Evolutionary conservation across 768 basidiomycete species (phyloP), one percentile per base, ranked within the genome.

Genomic region (Collybia mongolica): DNA sequence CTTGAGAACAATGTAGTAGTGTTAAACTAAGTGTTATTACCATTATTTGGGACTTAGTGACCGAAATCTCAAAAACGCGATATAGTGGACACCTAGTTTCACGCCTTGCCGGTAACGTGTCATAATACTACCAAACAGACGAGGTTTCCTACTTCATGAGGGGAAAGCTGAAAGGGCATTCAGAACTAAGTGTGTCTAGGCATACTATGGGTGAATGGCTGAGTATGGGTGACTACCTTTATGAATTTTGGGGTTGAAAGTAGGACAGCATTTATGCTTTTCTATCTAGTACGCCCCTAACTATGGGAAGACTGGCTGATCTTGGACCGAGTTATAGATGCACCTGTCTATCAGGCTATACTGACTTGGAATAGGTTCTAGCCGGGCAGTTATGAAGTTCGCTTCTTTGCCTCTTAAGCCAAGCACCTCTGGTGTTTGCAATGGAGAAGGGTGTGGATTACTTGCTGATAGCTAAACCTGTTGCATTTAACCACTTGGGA

Each of bases 401-500:
- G 26, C 26, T 28, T 28, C 26, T 28, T 28, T 28, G 17, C 50
- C 54, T 52, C 53, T 46, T 48, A 14, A 63, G 60, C 66, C 64
- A 49, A 61, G 60, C 53, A 65, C 64, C 48, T 58, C 41, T 39
- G 54, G 63, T 65, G 61, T 59, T 59, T 60, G 65, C 60, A 63
- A 44, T 65, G 63, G 43, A 43, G 65, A 65, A 59, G 65, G 57
- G 57, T 67, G 66, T 65, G 67, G 68, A 67, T 67, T 69, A 59
- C 64, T 71, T 71, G 69, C 69, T 62, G 65, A 67, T 71, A 62
- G 69, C 68, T 65, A 71, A 65, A 60, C 65, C 63, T 64, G 65
- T 59, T 60, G 63, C 67, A 68, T 51, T 59, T 66, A 66, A 61
- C 60, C 59, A 69, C 51, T 67, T 62, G 66, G 54, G 66, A 64